phyloP scores from a whole-genome alignment of 176 grass and related monocot species.

The Oryza glumipatula region DNA sequence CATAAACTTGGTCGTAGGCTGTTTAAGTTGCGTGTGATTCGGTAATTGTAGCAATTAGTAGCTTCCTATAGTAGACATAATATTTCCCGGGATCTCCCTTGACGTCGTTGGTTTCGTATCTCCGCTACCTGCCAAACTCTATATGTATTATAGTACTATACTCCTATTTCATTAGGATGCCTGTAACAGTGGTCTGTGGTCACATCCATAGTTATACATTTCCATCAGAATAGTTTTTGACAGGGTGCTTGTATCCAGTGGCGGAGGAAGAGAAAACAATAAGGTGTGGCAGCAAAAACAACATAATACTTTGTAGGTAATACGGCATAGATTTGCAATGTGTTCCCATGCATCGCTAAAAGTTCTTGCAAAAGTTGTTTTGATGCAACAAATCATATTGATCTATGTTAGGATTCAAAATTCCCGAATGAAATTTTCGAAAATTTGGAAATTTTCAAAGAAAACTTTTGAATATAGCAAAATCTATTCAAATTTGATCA shows the following conservation, averaged over 20 bases:
- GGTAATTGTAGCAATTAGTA: background rate
- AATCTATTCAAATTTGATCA: too few species aligned
- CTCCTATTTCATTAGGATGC: background rate
- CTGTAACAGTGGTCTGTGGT: background rate
- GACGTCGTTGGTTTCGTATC: background rate
- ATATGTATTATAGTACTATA: background rate
- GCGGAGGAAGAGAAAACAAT: too few species aligned
- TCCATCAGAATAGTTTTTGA: constrained; percentile 10
- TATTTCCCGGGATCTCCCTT: background rate
- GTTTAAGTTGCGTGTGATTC: background rate
- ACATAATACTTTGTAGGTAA: too few species aligned
- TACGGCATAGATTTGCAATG: too few species aligned
- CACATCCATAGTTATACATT: background rate
- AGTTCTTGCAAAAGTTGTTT: too few species aligned
- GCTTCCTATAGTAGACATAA: background rate
- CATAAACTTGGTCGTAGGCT: background rate
- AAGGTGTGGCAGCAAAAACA: too few species aligned
- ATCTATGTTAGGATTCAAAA: too few species aligned
- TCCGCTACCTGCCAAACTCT: background rate
- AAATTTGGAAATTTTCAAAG: too few species aligned
- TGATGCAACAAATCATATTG: too few species aligned
- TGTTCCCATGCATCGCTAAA: too few species aligned
- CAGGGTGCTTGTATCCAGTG: background rate
- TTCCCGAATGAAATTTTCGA: too few species aligned
- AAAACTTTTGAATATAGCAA: too few species aligned